Evolutionary conservation across 2,329 filamentous ascomycete species (phyloP), one percentile per base, ranked within the genome.

Genomic region (Nemania sp.): DNA sequence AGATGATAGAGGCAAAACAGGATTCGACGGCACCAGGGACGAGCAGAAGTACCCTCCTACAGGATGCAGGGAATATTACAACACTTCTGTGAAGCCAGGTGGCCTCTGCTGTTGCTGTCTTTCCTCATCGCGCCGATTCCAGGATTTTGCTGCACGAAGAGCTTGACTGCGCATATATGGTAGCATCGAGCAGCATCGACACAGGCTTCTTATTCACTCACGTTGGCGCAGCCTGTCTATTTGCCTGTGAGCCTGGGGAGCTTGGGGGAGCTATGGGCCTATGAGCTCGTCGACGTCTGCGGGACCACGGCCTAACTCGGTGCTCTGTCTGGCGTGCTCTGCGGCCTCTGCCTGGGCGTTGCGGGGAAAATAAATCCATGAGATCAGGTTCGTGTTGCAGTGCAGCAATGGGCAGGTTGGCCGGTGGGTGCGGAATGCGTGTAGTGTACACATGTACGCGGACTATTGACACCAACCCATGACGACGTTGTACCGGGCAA

Each of bases 311-410:
- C 9, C 28, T 31, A 31, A 31, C 28, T n/a, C n/a, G n/a, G n/a
- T n/a, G n/a, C n/a, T n/a, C n/a, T n/a, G n/a, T n/a, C n/a, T n/a
- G n/a, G n/a, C n/a, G n/a, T n/a, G n/a, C n/a, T n/a, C n/a, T n/a
- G n/a, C n/a, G n/a, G n/a, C n/a, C n/a, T n/a, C n/a, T n/a, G n/a
- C n/a, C n/a, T n/a, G n/a, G n/a, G n/a, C 28, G 36, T 41, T 56
- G 54, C 41, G 54, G 54, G 54, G 49, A 51, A 56, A 52, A n/a
- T n/a, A n/a, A 22, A 37, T 48, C 46, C 46, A 54, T 51, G 52
- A 33, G 52, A 52, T 44, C 52, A 52, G 46, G 39, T 42, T 42
- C 41, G 31, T 33, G 47, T 47, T 36, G 52, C 26, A 54, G 34
- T n/a, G n/a, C n/a, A n/a, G n/a, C n/a, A n/a, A n/a, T n/a, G n/a